These are phyloP conservation scores for Narthecium ossifragum DNA, from an alignment of 106 monocot genomes.

Conservation along the genomic window DNA sequence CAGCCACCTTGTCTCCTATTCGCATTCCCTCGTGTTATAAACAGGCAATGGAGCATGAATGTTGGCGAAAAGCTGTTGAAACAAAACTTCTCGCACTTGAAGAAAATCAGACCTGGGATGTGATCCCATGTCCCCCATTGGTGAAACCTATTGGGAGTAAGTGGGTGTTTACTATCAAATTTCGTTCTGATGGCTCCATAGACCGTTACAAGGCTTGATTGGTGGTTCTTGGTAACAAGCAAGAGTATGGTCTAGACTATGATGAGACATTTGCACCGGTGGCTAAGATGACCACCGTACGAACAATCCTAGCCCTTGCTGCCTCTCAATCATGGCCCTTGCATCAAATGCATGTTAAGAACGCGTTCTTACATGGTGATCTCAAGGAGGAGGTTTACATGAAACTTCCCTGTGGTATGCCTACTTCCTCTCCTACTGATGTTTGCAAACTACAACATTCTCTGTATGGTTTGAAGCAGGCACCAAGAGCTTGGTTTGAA, in stretches of 20 bases:
- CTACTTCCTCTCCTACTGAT: background rate
- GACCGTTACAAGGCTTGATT: background rate
- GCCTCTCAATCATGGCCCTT: background rate
- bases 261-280: background rate
- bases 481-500: background rate
- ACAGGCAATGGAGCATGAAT: slow-evolving; percentile 6
- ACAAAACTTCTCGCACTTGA: slow-evolving; percentile 7
- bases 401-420: background rate
- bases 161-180: background rate
- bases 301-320: background rate
- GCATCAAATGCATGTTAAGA: background rate
- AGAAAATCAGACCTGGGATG: slow-evolving; percentile 3
- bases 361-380: background rate
- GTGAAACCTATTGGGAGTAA: background rate
- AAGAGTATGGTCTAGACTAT: background rate
- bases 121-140: background rate
- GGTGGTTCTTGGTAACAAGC: background rate
- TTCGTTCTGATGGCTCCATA: background rate
- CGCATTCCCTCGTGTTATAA: slow-evolving; percentile 1
- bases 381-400: background rate
- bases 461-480: background rate
- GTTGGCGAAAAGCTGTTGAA: slow-evolving; percentile 1
- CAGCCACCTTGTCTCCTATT: slow-evolving; percentile 4
- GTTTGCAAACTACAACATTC: background rate
- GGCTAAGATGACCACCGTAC: background rate